Percentiles rank a stretch among this genome's conserved stretches.
Conservation (phyloP, 1,284 basidiomycete species). For the Malassezia pachydermatis region DNA sequence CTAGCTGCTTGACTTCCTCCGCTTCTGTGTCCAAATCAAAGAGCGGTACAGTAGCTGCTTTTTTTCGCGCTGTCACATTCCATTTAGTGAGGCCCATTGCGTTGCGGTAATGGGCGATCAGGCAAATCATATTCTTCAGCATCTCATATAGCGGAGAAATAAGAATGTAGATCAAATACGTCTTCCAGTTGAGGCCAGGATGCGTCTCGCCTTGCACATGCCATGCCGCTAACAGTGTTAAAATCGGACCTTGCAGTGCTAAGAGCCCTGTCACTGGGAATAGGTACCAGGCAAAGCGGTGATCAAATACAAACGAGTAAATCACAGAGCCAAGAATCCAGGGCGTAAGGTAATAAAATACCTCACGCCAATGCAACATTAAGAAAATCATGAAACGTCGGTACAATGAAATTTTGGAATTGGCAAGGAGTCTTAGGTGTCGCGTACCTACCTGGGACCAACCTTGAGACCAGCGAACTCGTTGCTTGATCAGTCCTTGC, state of each 20-base stretch:
- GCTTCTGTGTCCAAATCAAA: too few relatives aligned
- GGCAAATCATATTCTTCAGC: conserved; percentile 3
- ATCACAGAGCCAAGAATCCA: conserved; percentile 1
- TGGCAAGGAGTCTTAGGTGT: conserved; percentile 13
- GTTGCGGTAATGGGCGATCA: conserved; percentile 2
- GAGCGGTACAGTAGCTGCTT: not conserved
- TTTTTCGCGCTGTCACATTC: not conserved
- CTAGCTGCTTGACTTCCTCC: conserved; percentile 1
- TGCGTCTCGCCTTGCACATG: not conserved
- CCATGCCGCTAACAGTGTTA: not conserved
- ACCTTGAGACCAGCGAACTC: conserved; percentile 38
- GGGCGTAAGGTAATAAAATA: not conserved
- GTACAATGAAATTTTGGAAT: not conserved
- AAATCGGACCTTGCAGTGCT: not conserved
- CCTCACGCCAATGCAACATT: conserved; percentile 2
- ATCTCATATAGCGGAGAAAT: conserved; percentile 5
- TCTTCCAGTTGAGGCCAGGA: conserved; percentile 1
- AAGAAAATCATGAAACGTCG: conserved; percentile 1
- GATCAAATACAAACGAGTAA: not conserved
- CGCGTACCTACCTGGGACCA: conserved; percentile 40
- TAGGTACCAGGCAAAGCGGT: not conserved
- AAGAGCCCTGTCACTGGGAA: not conserved
- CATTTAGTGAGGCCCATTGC: not conserved
- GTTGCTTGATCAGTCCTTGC: conserved; percentile 29
- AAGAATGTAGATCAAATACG: not conserved